Percentiles rank a stretch among this genome's conserved stretches.
Conservation (phyloP, 768 basidiomycete species). For the Mycena floridula region DNA sequence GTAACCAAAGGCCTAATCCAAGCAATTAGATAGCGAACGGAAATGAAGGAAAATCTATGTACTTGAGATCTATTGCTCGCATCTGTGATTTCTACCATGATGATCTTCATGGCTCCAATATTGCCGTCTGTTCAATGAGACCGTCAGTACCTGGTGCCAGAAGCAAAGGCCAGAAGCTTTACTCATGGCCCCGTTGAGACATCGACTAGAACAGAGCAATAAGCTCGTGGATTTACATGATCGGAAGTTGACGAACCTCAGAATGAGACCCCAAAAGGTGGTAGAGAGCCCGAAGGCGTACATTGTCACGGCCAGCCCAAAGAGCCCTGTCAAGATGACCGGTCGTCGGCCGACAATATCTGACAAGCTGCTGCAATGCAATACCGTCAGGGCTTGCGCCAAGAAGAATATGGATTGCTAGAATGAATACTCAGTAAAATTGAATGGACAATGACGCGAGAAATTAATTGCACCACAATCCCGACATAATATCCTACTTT, state of each 20-base stretch:
- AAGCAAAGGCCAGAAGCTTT: neutral
- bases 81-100: slow-evolving; percentile 37
- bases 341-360: slow-evolving; percentile 58
- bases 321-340: slow-evolving; percentile 47
- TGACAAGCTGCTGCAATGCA: slow-evolving; percentile 61
- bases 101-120: slow-evolving; percentile 46
- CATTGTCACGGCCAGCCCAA: slow-evolving; percentile 49
- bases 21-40: slow-evolving; percentile 27
- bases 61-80: slow-evolving; percentile 35
- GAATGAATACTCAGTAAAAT: too few relatives aligned
- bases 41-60: slow-evolving; percentile 31
- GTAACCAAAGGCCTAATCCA: too few relatives aligned
- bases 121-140: slow-evolving; percentile 66
- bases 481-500: slow-evolving; percentile 70
- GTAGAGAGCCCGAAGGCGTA: slow-evolving; percentile 56
- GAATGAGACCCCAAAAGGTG: slow-evolving; percentile 44
- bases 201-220: too few relatives aligned
- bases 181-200: neutral
- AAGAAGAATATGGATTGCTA: slow-evolving; percentile 61
- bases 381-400: slow-evolving; percentile 48
- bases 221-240: too few relatives aligned
- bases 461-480: slow-evolving; percentile 32
- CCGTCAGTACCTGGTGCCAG: slow-evolving; percentile 44
- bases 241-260: slow-evolving; percentile 47
- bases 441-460: neutral